A percentile compares a stretch with the other conserved stretches of the same genome.
Evolutionary conservation across 192 early-diverging fungal genomes (phyloP).

Genomic region (Backusella psychrophila): DNA sequence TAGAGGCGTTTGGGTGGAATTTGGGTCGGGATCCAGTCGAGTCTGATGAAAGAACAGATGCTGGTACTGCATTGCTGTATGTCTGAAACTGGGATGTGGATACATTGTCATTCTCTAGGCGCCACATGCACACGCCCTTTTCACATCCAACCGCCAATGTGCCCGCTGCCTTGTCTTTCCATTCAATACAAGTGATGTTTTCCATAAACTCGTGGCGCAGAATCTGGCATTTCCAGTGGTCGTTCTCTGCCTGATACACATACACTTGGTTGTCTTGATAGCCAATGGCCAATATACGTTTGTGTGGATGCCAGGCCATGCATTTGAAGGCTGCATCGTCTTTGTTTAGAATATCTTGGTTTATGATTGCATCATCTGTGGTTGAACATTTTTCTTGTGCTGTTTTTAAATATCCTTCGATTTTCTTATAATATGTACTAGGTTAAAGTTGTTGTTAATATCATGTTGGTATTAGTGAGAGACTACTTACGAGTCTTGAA

Average conservation of each 20-base stretch:
- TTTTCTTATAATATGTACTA: slow-evolving; percentile 8
- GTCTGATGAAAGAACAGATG: not conserved
- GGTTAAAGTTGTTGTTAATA: not conserved
- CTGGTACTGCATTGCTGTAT: not conserved
- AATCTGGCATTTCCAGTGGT: slow-evolving; percentile 43
- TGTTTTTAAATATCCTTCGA: not conserved
- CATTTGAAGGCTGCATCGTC: slow-evolving; percentile 37
- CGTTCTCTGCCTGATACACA: slow-evolving; percentile 63
- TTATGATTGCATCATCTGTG: not conserved
- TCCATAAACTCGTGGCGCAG: slow-evolving; percentile 41
- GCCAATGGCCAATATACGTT: slow-evolving; percentile 64
- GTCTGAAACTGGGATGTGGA: not conserved
- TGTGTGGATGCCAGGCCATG: slow-evolving; percentile 78
- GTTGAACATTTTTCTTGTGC: not conserved
- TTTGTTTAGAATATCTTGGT: slow-evolving; percentile 4
- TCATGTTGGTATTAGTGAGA: not conserved
- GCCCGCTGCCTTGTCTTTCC: slow-evolving; percentile 38
- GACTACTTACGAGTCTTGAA: slow-evolving; percentile 8
- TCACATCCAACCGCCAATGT: slow-evolving; percentile 48
- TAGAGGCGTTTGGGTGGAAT: slow-evolving; percentile 30
- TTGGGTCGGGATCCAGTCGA: not conserved
- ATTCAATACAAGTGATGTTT: slow-evolving; percentile 50
- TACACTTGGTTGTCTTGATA: slow-evolving; percentile 65
- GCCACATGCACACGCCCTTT: slow-evolving; percentile 53
- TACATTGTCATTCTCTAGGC: not conserved